phyloP scores from a whole-genome alignment of 2,329 filamentous ascomycete species.

The Mycosphaerella sp. region DNA sequence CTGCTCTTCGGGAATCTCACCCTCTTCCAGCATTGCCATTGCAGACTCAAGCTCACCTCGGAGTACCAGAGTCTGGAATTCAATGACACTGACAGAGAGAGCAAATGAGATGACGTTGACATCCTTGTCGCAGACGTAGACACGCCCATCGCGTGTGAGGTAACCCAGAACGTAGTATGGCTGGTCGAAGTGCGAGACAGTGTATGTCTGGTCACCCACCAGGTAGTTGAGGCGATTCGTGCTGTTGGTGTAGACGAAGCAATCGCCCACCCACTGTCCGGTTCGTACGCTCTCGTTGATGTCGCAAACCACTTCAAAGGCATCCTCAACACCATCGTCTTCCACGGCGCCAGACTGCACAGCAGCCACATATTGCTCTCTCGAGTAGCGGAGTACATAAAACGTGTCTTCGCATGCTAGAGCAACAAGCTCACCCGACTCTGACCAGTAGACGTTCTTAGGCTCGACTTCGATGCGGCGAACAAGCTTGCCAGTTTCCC shows the following conservation, averaged over 20 bases:
- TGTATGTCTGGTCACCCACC: conserved; percentile 96
- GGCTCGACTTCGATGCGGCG: conserved; percentile 81
- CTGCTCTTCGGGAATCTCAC: conserved; percentile 78
- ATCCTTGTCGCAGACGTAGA: conserved; percentile 95
- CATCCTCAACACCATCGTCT: conserved; percentile 86
- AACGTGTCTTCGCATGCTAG: conserved; percentile 93
- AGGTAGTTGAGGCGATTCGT: conserved; percentile 97
- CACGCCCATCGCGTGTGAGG: conserved; percentile 86
- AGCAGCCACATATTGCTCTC: conserved; percentile 80
- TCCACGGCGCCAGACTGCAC: conserved; percentile 77
- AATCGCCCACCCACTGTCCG: conserved; percentile 96
- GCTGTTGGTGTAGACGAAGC: conserved; percentile 97
- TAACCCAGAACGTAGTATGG: conserved; percentile 94
- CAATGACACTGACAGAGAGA: conserved; percentile 84
- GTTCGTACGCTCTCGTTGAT: conserved; percentile 91
- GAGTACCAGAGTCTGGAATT: conserved; percentile 94
- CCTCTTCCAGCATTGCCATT: conserved; percentile 63
- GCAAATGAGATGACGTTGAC: conserved; percentile 84
- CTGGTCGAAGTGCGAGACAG: conserved; percentile 92
- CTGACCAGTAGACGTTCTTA: conserved; percentile 84
- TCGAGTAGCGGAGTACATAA: conserved; percentile 86
- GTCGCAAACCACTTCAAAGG: conserved; percentile 93
- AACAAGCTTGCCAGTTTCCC: conserved; percentile 82
- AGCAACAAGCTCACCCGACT: conserved; percentile 86
- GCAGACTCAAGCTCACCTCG: conserved; percentile 90